Evolutionary conservation across 2,329 filamentous ascomycete genomes (phyloP).

Genomic region (Calcarisporium arbuscula): DNA sequence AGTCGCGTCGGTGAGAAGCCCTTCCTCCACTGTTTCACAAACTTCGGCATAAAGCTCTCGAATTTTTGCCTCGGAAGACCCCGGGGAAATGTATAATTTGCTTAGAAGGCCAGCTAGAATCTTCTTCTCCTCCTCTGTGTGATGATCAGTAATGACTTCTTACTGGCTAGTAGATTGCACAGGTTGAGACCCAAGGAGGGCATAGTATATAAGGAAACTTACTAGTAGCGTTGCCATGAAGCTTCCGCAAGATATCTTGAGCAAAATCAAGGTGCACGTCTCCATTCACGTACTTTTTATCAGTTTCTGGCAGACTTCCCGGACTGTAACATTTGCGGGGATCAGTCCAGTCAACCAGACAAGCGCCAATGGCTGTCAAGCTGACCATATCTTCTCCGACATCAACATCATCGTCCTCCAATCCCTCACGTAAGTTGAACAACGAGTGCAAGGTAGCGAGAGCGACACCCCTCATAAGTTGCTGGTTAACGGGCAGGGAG

Average conservation of each 20-base stretch:
- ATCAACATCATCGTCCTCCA: slow-evolving; percentile 71
- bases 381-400: slow-evolving; percentile 73
- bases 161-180: too few species aligned
- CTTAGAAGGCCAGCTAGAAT: slow-evolving; percentile 68
- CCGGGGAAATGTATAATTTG: slow-evolving; percentile 73
- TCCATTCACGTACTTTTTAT: slow-evolving; percentile 61
- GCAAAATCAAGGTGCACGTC: slow-evolving; percentile 79
- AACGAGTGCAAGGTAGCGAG: slow-evolving; percentile 71
- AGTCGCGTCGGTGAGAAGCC: slow-evolving; percentile 52
- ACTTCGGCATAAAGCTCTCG: slow-evolving; percentile 52
- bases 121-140: slow-evolving; percentile 77
- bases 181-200: too few species aligned
- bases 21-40: slow-evolving; percentile 56
- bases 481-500: slow-evolving; percentile 73
- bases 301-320: slow-evolving; percentile 43
- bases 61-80: slow-evolving; percentile 53
- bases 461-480: slow-evolving; percentile 69
- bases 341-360: slow-evolving; percentile 92
- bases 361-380: slow-evolving; percentile 70
- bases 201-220: slow-evolving; percentile 29
- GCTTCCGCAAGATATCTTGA: slow-evolving; percentile 66
- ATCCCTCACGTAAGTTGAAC: slow-evolving; percentile 62
- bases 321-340: slow-evolving; percentile 67
- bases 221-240: slow-evolving; percentile 63
- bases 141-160: too few species aligned